Evolutionary conservation across 805 yeast genomes (phyloP).

Genomic region (Helenozyma rhizophorensis): DNA sequence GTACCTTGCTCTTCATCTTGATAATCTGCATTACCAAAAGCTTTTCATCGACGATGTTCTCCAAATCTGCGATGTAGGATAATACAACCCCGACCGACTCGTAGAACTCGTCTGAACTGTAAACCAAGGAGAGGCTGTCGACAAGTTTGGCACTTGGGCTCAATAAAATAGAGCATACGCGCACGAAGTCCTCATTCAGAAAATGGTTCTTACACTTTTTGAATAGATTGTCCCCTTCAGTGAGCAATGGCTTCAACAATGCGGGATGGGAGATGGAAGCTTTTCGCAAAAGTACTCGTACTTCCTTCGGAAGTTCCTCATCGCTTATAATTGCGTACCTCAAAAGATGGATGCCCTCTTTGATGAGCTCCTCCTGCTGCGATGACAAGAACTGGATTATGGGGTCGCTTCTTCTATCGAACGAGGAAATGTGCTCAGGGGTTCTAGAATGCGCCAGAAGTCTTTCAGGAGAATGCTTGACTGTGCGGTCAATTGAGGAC

Average conservation of each 20-base stretch:
- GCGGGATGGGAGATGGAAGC: slow-evolving; percentile 29
- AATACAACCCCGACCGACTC: slow-evolving; percentile 25
- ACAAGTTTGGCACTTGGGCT: slow-evolving; percentile 19
- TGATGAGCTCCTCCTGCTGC: slow-evolving; percentile 21
- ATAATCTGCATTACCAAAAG: slow-evolving; percentile 36
- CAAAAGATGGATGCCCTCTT: slow-evolving; percentile 35
- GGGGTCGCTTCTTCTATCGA: slow-evolving; percentile 28
- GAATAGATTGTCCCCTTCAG: slow-evolving; percentile 21
- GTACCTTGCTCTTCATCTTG: slow-evolving; percentile 26
- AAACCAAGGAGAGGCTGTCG: slow-evolving; percentile 18
- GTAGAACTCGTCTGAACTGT: slow-evolving; percentile 26
- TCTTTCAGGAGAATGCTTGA: too few relatives aligned
- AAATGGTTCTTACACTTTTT: slow-evolving; percentile 24
- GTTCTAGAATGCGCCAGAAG: too few relatives aligned
- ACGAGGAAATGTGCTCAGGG: too few relatives aligned
- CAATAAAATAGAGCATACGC: slow-evolving; percentile 25
- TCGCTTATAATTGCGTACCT: slow-evolving; percentile 35
- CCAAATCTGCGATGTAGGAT: slow-evolving; percentile 26
- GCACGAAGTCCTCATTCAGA: slow-evolving; percentile 28
- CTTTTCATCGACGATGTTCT: slow-evolving; percentile 26
- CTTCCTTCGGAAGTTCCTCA: slow-evolving; percentile 27
- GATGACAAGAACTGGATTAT: slow-evolving; percentile 34
- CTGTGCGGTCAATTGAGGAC: too few relatives aligned
- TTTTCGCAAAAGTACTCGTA: slow-evolving; percentile 18
- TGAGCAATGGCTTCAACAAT: slow-evolving; percentile 29